Evolutionary conservation across 169 alveolate genomes (phyloP).

Genomic region (Plasmodium reichenowi): DNA sequence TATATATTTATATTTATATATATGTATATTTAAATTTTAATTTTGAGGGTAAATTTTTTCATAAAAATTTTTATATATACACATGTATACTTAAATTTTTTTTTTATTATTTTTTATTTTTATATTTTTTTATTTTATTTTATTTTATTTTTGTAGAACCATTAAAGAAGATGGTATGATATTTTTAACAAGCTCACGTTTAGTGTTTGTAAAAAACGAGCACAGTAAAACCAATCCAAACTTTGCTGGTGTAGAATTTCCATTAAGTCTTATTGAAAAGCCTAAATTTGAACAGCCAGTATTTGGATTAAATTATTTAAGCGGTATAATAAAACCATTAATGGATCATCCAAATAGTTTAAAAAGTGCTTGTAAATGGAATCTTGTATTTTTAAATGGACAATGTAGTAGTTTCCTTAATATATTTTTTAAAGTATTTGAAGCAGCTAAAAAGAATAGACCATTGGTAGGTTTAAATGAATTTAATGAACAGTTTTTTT

Average conservation of each 20-base stretch:
- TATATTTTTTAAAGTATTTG: constrained; percentile 68
- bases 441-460: constrained; percentile 50
- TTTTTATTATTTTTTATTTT: constrained; percentile 9
- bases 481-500: constrained; percentile 53
- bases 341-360: constrained; percentile 63
- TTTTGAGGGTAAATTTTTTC: neutral
- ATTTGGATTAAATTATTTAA: constrained; percentile 62
- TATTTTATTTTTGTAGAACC: constrained; percentile 34
- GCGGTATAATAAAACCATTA: constrained; percentile 61
- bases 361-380: constrained; percentile 67
- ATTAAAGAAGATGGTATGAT: constrained; percentile 72
- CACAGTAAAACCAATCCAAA: constrained; percentile 63
- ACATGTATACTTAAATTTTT: neutral
- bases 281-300: constrained; percentile 76
- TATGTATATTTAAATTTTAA: neutral
- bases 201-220: constrained; percentile 55
- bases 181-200: constrained; percentile 70
- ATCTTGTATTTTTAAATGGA: constrained; percentile 54
- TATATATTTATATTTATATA: too few species aligned
- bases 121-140: constrained; percentile 17
- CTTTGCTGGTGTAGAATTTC: constrained; percentile 59
- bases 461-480: constrained; percentile 45
- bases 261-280: constrained; percentile 58
- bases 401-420: constrained; percentile 69
- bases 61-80: neutral